Evolutionary conservation across 2,329 filamentous ascomycete genomes (phyloP), one percentile per base, ranked within the genome.

Genomic region (Venturia nashicola): DNA sequence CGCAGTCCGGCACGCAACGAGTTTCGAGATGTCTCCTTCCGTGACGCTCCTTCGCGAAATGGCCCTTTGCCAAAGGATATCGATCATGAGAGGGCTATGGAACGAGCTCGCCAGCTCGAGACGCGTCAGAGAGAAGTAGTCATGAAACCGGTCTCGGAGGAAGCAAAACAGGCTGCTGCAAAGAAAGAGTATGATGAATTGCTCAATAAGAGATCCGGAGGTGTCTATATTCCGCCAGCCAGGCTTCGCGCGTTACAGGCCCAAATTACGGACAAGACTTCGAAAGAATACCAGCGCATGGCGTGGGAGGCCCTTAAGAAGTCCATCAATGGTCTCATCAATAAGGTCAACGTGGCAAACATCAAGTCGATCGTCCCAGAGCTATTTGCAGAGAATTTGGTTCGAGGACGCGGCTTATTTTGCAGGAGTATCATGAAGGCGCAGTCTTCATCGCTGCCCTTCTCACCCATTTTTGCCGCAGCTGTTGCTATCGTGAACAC

Each of bases 241-340:
- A 84, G 91, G 69, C 80, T 99, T 72, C 86, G 91, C 69, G 93
- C 93, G 46, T 83, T 99, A 66, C 94, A 99, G 78, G 90, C 92
- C 62, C 91, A 96, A 76, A 96, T 99, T 75, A 97, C 91, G 67
- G 94, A 99, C 78, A 96, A 96, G 80, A 87, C 84, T 63, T 95
- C 88, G 76, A 95, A 96, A 76, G 94, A 97, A 77, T 97, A 96
- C 73, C 94, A 97, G 82, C 90, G 94, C 70, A 96, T 99, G 90
- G 91, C 92, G 9, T 99, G 94, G 94, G 94, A 99, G 76, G 93
- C 93, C 14, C 79, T 99, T 72, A 99, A 99, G 80, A 99, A 99
- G 80, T 94, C 90, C 60, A 96, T 99, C 77, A 97, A 99, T 73
- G 94, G 94, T 70, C 79, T 99, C 68, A 96, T 99, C 82, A 99